Percentiles rank a stretch among this genome's conserved stretches.
Evolutionary conservation across 495 filamentous ascomycete genomes (phyloP).

Genomic region (Beverwykella pulmonaria): DNA sequence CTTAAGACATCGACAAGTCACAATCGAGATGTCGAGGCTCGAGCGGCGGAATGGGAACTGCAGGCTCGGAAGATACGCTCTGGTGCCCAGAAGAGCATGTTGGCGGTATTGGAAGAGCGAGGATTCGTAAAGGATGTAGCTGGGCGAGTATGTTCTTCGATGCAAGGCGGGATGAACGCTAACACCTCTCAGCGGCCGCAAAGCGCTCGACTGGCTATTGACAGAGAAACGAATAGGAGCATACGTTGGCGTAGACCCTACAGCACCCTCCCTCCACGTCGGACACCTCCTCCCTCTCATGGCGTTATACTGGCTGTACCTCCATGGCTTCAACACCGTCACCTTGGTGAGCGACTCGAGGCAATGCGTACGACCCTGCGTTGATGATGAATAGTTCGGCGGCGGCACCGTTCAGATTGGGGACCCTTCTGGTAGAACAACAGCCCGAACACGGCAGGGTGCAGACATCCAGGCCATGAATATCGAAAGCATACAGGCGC

Average conservation of each 20-base stretch:
- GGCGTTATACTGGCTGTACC: conserved; percentile 90
- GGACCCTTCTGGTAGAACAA: conserved; percentile 79
- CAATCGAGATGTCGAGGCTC: not conserved
- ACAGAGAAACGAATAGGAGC: conserved; percentile 69
- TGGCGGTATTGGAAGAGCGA: conserved; percentile 73
- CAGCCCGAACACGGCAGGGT: conserved; percentile 63
- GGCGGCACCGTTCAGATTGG: conserved; percentile 76
- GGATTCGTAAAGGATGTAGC: conserved; percentile 79
- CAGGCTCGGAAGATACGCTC: conserved; percentile 53
- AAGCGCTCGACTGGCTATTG: conserved; percentile 68
- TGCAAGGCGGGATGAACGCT: conserved; percentile 38
- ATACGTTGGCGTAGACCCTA: conserved; percentile 92
- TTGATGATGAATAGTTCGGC: conserved; percentile 13
- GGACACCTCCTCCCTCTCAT: conserved; percentile 93
- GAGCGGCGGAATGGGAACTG: conserved; percentile 24
- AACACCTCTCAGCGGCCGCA: conserved; percentile 50
- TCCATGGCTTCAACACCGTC: conserved; percentile 74
- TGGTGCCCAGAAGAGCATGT: conserved; percentile 65
- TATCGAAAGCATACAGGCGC: conserved; percentile 74
- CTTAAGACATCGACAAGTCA: not conserved
- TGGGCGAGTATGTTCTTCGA: conserved; percentile 61
- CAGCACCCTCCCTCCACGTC: conserved; percentile 85
- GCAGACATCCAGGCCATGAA: conserved; percentile 64
- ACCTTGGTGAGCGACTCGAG: conserved; percentile 59
- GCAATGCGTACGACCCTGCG: not conserved